Conservation (phyloP, 768 basidiomycete genomes). For the Termitomyces bulborhizus region DNA sequence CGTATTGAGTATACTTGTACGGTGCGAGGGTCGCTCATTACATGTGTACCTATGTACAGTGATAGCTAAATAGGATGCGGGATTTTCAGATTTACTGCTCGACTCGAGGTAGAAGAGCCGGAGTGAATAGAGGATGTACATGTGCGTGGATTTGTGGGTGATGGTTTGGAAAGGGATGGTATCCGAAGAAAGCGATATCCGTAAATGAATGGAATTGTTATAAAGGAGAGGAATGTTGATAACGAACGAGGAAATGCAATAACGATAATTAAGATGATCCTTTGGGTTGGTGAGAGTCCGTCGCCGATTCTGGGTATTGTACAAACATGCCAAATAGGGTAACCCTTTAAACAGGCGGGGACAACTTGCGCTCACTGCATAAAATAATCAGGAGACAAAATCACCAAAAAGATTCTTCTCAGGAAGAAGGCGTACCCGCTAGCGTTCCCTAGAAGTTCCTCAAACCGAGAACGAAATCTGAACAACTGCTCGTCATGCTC, state of each 20-base stretch:
- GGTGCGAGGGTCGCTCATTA: background rate
- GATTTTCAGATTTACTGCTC: background rate
- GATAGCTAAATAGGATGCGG: background rate
- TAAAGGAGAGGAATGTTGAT: background rate
- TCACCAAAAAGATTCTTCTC: background rate
- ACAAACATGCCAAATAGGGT: background rate
- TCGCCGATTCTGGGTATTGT: background rate
- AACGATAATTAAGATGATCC: background rate
- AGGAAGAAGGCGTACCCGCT: conserved; percentile 21
- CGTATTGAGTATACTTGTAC: background rate
- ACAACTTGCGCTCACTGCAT: conserved; percentile 16
- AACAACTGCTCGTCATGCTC: conserved; percentile 31
- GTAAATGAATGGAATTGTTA: background rate
- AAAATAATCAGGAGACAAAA: background rate
- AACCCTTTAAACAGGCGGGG: conserved; percentile 1
- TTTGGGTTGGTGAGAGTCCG: background rate
- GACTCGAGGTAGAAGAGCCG: background rate
- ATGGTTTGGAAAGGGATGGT: background rate
- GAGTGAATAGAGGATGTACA: background rate
- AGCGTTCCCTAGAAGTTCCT: conserved; percentile 40
- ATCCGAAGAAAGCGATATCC: background rate
- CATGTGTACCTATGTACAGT: conserved; percentile 1
- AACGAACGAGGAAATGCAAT: background rate
- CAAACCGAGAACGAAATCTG: conserved; percentile 33
- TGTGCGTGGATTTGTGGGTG: background rate